Percentiles rank a stretch among this genome's conserved stretches.
phyloP scores from a whole-genome alignment of 192 early-diverging fungal genomes.

The Dissophora globulifera region DNA sequence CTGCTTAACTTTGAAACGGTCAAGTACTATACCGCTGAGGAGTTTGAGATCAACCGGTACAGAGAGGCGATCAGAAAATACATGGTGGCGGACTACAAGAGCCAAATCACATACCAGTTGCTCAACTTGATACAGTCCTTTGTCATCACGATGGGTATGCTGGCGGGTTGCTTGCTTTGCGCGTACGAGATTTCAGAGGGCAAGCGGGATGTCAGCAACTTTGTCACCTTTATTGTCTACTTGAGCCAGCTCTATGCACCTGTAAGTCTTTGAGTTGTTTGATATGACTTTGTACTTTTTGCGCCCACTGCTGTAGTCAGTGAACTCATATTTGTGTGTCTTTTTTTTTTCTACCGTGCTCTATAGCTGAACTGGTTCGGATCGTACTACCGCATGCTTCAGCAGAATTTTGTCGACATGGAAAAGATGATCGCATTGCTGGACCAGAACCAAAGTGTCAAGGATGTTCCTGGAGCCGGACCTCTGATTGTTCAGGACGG shows the following conservation, averaged over 20 bases:
- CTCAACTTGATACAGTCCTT: slow-evolving; percentile 90
- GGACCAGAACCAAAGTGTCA: slow-evolving; percentile 71
- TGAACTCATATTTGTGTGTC: neutral
- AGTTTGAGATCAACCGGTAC: slow-evolving; percentile 86
- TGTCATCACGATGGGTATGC: slow-evolving; percentile 86
- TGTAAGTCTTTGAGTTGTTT: slow-evolving; percentile 63
- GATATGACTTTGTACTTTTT: no score
- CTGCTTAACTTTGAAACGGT: slow-evolving; percentile 99
- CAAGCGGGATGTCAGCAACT: slow-evolving; percentile 80
- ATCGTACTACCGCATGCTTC: slow-evolving; percentile 92
- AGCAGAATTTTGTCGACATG: slow-evolving; percentile 96
- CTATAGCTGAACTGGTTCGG: slow-evolving; percentile 86
- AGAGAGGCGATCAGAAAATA: slow-evolving; percentile 78
- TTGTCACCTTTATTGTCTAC: slow-evolving; percentile 89
- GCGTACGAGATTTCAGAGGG: slow-evolving; percentile 84
- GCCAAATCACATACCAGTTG: slow-evolving; percentile 75
- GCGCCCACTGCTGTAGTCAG: no score
- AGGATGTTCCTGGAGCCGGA: slow-evolving; percentile 72
- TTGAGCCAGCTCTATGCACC: slow-evolving; percentile 92
- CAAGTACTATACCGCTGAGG: slow-evolving; percentile 95
- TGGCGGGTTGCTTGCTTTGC: slow-evolving; percentile 83
- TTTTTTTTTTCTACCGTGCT: neutral
- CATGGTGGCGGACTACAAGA: slow-evolving; percentile 89
- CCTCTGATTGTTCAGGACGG: slow-evolving; percentile 67
- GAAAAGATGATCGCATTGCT: slow-evolving; percentile 94